Percentiles rank a stretch among this genome's conserved stretches.
phyloP scores from a whole-genome alignment of 345 rosid genomes.

The Eucalyptus polybractea region DNA sequence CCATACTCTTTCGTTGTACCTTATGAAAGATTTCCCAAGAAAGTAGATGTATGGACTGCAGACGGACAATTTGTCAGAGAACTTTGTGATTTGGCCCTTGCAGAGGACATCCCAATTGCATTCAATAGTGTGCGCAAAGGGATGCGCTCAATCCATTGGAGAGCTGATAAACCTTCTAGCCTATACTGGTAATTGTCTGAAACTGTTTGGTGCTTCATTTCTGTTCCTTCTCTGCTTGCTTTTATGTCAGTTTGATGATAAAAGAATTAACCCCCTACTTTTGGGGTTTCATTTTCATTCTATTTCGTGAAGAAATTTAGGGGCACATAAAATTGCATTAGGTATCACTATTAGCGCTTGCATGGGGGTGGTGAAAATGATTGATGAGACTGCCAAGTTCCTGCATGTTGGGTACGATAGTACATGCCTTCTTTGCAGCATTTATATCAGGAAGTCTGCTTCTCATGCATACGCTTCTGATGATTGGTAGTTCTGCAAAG shows the following conservation, averaged over 20 bases:
- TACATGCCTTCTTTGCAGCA: not conserved
- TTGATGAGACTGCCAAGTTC: not conserved
- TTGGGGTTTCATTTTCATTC: not conserved
- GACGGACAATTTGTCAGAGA: slow-evolving; percentile 71
- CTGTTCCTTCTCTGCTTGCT: not conserved
- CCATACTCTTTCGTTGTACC: slow-evolving; percentile 92
- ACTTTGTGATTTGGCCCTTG: slow-evolving; percentile 88
- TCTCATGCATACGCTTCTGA: not conserved
- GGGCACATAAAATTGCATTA: not conserved
- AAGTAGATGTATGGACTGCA: slow-evolving; percentile 76
- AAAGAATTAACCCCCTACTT: not conserved
- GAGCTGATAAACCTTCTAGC: slow-evolving; percentile 85
- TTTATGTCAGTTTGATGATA: not conserved
- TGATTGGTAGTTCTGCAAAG: not conserved
- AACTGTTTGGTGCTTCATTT: not conserved
- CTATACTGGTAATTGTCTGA: slow-evolving; percentile 61
- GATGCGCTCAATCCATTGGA: slow-evolving; percentile 87
- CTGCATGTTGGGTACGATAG: not conserved
- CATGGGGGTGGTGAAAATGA: not conserved
- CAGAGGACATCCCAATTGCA: slow-evolving; percentile 90
- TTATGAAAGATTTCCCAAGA: slow-evolving; percentile 89
- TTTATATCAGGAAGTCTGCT: not conserved
- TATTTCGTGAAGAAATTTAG: not conserved
- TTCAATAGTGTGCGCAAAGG: slow-evolving; percentile 85
- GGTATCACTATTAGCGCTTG: not conserved